Evolutionary conservation across 2,329 filamentous ascomycete species (phyloP), one percentile per base, ranked within the genome.

Genomic region (Bipolaris zeicola): DNA sequence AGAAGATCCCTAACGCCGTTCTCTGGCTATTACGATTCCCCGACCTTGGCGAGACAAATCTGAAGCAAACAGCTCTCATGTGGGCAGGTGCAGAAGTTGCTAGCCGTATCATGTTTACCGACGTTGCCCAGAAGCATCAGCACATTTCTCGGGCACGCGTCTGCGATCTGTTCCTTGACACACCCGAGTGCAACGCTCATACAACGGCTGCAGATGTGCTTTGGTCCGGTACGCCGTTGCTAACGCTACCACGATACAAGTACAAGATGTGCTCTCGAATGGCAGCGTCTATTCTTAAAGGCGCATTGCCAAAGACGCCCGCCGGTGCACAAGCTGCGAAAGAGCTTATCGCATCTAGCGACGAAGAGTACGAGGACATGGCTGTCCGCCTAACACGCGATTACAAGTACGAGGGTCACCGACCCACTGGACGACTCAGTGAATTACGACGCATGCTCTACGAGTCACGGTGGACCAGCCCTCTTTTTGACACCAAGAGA

Each of bases 191-290:
- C 78, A 99, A 99, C 71, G 95, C 93, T 1, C 95, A 99, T 76
- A 99, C 95, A 1, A 99, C 95, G 1, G 95, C 95, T 1, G 96
- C 95, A 11, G 95, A 99, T 70, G 89, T 98, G 1, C 82, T 99
- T 6, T 99, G 95, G 95, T 96, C 91, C 50, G 96, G 93, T 66
- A 98, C 95, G 0, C 95, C 95, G 5, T 80, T 99, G 20, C 82
- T 99, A 26, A 99, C 95, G 0, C 82, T 95, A 28, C 93, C 95
- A 10, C 86, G 95, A 34, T 97, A 98, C 75, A 86, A 90, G 48
- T 97, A 97, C 79, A 99, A 99, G 78, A 99, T 99, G 95, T 99
- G 95, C 77, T 96, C 92, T 41, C 90, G 95, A 51, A 99, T 99
- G 90, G 95, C 94, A 6, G 93, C 95, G 6, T 96, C 92, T 10